Percentiles rank a stretch among this genome's conserved stretches.
Conservation (phyloP, 2,329 filamentous ascomycete genomes). For the Mycogone perniciosa region DNA sequence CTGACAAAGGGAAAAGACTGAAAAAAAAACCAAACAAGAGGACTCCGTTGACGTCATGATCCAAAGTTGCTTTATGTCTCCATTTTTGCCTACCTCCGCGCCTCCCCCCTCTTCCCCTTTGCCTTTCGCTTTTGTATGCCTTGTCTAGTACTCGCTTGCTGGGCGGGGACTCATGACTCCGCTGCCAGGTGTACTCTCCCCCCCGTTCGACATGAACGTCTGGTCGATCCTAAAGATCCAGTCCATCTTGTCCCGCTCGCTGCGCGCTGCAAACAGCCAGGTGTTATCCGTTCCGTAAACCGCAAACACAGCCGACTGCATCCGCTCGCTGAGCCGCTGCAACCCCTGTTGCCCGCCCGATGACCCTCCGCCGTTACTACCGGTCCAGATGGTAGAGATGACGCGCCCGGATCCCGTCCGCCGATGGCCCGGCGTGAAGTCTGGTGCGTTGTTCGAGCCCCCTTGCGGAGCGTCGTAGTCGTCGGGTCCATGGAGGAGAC, state of each 20-base stretch:
- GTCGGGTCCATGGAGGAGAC: constrained; percentile 56
- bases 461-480: constrained; percentile 29
- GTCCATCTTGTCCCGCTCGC: constrained; percentile 87
- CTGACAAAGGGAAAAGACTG: background rate
- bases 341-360: constrained; percentile 34
- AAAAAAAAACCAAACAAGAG: background rate
- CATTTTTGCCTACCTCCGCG: background rate
- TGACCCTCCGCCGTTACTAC: constrained; percentile 29
- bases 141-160: constrained; percentile 26
- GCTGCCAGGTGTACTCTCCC: constrained; percentile 33
- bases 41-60: background rate
- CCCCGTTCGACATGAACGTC: constrained; percentile 50
- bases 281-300: constrained; percentile 93
- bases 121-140: constrained; percentile 2
- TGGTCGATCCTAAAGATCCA: constrained; percentile 97
- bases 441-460: constrained; percentile 25
- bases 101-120: background rate
- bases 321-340: constrained; percentile 49
- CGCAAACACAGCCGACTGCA: constrained; percentile 76
- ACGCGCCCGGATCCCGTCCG: constrained; percentile 45
- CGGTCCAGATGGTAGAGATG: constrained; percentile 51
- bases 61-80: background rate
- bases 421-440: constrained; percentile 41
- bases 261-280: constrained; percentile 86
- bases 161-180: constrained; percentile 30